Base-by-base conservation (phyloP, 2,329 filamentous ascomycete species). In the Ophiostoma himal-ulmi region DNA sequence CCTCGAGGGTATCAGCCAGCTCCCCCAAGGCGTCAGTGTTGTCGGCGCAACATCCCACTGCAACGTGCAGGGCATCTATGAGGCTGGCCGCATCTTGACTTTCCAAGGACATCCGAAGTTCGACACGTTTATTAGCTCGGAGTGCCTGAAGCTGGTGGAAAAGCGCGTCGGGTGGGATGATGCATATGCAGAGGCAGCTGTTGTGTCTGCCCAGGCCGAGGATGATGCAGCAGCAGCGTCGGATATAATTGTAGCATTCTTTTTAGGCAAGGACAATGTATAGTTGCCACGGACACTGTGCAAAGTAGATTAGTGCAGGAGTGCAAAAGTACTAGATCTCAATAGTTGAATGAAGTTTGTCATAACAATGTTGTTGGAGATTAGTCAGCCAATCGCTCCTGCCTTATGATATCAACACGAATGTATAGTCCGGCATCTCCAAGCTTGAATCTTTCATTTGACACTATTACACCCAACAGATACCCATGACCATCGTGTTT, bases 41-140 rank as follows among this genome's bases (percentile, higher is more conserved):
- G 20, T 71, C 8, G 78, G 77, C 1, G 54, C 67, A 0, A 74
- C 74, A 2, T 57, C 74, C 1, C 76, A 79, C 68, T 82, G 81
- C 72, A 73, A 71, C 0, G 74, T 80, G 6, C 80, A 82, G 70
- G 81, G 81, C 0, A 69, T 82, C 5, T 81, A 79, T 70, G 73
- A 80, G 70, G 74, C 77, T 1, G 78, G 78, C 0, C 75, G 79
- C 0, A 74, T 82, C 0, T 74, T 83, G 22, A 82, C 80, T 0
- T 78, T 78, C 36, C 80, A 82, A 66, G 81, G 81, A 0, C 80
- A 82, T 72, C 81, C 80, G 30, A 81, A 82, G 70, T 83, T 82
- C 73, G 79, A 82, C 71, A 70, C 75, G 0, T 81, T 80, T 69
- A 75, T 82, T 11, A 82, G 80, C 68, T 73, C 75, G 0, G 79